Percentiles rank a stretch among this genome's conserved stretches.
phyloP scores from a whole-genome alignment of 129 eudicot genomes.

The Arctium lappa region DNA sequence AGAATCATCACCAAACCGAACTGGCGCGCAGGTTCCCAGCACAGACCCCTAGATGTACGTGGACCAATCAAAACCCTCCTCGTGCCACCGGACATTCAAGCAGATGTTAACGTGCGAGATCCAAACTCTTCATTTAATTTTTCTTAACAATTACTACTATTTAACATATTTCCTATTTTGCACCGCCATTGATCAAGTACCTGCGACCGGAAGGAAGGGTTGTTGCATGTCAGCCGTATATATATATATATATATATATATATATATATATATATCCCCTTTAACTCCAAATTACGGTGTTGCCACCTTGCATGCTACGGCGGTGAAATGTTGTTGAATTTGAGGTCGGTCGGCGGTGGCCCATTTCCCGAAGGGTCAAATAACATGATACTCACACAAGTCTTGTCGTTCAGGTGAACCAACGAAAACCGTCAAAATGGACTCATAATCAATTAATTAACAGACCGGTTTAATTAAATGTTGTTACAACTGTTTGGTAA shows the following conservation, averaged over 20 bases:
- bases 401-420: not conserved
- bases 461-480: not conserved
- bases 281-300: not conserved
- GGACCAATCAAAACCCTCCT: constrained; percentile 29
- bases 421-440: not conserved
- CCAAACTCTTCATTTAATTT: constrained; percentile 4
- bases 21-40: not conserved
- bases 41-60: constrained; percentile 18
- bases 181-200: not conserved
- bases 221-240: not conserved
- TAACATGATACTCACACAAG: not conserved
- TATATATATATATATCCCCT: no score
- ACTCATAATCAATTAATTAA: not conserved
- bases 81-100: constrained; percentile 16
- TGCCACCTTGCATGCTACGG: not conserved
- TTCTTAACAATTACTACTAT: not conserved
- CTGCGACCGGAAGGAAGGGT: not conserved
- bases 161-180: not conserved
- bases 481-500: no score
- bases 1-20: constrained; percentile 18
- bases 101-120: constrained; percentile 22
- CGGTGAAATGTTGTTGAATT: not conserved
- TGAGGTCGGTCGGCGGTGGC: constrained; percentile 12
- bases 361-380: not conserved
- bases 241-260: no score